Conservation (phyloP, 305 asterid species). For the Fraxinus floribunda region DNA sequence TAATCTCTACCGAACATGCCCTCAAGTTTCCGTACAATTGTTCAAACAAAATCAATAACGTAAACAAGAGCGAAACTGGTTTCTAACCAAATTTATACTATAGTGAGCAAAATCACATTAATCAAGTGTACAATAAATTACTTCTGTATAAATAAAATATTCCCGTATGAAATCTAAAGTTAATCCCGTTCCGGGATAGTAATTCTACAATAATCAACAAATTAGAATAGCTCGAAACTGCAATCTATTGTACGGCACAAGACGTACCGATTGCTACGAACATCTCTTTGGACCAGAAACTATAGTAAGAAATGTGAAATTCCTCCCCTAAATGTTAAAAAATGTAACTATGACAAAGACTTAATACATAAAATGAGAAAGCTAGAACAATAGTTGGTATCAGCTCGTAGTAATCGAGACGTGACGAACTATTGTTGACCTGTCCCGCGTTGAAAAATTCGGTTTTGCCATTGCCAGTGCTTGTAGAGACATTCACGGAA, state of each 20-base stretch:
- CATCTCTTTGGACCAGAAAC: not conserved
- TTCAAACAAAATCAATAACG: not conserved
- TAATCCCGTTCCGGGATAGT: not conserved
- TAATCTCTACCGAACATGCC: too few species aligned
- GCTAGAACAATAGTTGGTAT: slow-evolving; percentile 16
- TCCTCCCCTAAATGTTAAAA: slow-evolving; percentile 21
- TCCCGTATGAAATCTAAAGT: not conserved
- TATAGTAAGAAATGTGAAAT: not conserved
- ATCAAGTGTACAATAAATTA: not conserved
- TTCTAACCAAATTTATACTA: not conserved
- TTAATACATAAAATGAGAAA: slow-evolving; percentile 21
- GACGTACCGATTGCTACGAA: not conserved
- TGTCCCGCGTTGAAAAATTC: slow-evolving; percentile 51
- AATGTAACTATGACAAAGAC: slow-evolving; percentile 15
- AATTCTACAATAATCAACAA: not conserved
- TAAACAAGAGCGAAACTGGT: not conserved
- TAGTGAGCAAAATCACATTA: not conserved
- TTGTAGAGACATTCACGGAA: slow-evolving; percentile 42
- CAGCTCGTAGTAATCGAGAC: not conserved
- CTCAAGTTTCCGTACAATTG: not conserved
- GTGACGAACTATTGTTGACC: slow-evolving; percentile 22
- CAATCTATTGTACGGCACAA: not conserved
- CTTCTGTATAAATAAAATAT: not conserved
- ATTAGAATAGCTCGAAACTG: not conserved
- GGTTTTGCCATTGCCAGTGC: slow-evolving; percentile 35